Conservation (phyloP, 805 yeast genomes). For the Yarrowia sp. region DNA sequence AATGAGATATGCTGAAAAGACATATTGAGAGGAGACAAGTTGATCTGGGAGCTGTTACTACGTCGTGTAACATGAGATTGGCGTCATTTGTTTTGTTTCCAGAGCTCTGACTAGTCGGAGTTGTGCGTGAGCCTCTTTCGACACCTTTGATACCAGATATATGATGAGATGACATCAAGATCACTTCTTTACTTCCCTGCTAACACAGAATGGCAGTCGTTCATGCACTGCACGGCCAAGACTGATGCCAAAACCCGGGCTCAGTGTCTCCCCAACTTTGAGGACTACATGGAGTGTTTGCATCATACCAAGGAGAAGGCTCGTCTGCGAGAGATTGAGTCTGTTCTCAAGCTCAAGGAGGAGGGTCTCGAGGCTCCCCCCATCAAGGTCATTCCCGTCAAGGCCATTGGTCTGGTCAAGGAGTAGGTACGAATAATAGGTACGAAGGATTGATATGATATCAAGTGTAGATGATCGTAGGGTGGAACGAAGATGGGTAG, state of each 20-base stretch:
- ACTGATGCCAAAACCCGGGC: constrained; percentile 45
- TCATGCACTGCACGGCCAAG: constrained; percentile 56
- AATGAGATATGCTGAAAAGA: too few relatives aligned
- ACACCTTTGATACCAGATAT: too few relatives aligned
- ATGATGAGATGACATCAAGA: too few relatives aligned
- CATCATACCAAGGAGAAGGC: constrained; percentile 56
- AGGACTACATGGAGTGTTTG: constrained; percentile 59
- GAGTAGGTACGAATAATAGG: constrained; percentile 12
- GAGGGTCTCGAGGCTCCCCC: constrained; percentile 45
- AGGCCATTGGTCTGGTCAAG: constrained; percentile 44
- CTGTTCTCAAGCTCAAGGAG: constrained; percentile 45
- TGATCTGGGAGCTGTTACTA: background rate
- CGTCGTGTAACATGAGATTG: background rate
- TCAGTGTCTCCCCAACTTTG: constrained; percentile 54
- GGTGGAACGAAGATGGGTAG: background rate
- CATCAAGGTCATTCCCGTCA: constrained; percentile 44
- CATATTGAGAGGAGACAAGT: too few relatives aligned
- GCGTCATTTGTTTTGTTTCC: background rate
- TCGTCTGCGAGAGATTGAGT: constrained; percentile 47
- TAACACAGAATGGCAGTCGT: constrained; percentile 54
- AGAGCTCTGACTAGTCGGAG: background rate
- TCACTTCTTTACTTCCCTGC: background rate
- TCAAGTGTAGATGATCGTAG: background rate
- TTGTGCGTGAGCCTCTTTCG: too few relatives aligned
- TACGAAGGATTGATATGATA: constrained; percentile 10